Conservation (phyloP, 768 basidiomycete genomes). For the Suillus plorans region DNA sequence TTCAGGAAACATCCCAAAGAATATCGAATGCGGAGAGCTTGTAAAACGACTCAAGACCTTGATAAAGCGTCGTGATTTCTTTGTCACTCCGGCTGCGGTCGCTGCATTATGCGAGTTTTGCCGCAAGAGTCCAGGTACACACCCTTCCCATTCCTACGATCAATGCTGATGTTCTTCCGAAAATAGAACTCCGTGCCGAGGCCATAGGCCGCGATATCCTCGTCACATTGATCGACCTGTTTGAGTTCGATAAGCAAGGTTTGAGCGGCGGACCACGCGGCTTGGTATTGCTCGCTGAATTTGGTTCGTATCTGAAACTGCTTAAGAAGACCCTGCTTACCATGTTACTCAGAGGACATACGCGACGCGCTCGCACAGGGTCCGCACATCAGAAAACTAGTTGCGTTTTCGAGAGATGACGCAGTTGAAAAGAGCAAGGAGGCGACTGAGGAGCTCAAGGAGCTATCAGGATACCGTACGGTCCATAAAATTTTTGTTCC, state of each 20-base stretch:
- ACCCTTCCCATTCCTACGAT: neutral
- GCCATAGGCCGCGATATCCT: constrained; percentile 20
- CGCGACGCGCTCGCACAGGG: neutral
- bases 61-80: constrained; percentile 25
- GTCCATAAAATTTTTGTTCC: neutral
- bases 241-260: constrained; percentile 6
- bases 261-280: neutral
- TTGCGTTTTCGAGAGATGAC: neutral
- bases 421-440: neutral
- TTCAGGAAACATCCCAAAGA: no score
- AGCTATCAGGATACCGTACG: neutral
- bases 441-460: neutral
- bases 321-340: neutral
- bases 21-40: no score
- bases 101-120: constrained; percentile 26
- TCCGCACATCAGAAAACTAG: neutral
- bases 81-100: constrained; percentile 28
- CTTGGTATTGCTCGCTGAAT: neutral
- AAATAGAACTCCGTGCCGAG: constrained; percentile 17
- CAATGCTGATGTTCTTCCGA: constrained; percentile 1
- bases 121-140: constrained; percentile 15
- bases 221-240: constrained; percentile 18
- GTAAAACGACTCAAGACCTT: constrained; percentile 16
- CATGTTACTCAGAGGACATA: neutral
- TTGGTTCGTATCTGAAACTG: neutral